These are phyloP conservation scores for Xylaria acuta DNA, from an alignment of 495 filamentous ascomycete genomes.

Conservation along the genomic window DNA sequence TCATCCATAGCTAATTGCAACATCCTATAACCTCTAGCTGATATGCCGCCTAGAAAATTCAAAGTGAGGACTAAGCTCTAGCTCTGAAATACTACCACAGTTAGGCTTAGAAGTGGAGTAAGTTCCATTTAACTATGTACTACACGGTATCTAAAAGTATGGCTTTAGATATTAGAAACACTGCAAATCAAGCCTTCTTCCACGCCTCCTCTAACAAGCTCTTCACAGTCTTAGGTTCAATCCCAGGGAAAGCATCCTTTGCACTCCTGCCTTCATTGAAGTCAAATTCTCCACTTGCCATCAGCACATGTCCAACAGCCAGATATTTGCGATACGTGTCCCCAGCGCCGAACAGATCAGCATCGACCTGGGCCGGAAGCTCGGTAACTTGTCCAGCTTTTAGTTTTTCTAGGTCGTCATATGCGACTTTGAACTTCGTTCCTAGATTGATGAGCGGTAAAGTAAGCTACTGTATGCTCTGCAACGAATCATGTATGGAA, in stretches of 20 bases:
- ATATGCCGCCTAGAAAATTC: too few species aligned
- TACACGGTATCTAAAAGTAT: neutral
- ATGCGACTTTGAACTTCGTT: slow-evolving; percentile 54
- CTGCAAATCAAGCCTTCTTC: slow-evolving; percentile 26
- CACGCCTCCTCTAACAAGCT: slow-evolving; percentile 40
- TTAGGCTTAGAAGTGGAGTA: too few species aligned
- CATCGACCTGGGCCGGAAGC: slow-evolving; percentile 42
- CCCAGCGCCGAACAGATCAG: slow-evolving; percentile 48
- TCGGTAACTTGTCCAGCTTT: slow-evolving; percentile 54
- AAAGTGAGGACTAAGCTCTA: too few species aligned
- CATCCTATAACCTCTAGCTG: too few species aligned
- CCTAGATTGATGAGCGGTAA: slow-evolving; percentile 35
- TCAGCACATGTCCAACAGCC: slow-evolving; percentile 42
- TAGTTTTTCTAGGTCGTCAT: slow-evolving; percentile 57
- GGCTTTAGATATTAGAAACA: neutral
- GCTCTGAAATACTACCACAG: too few species aligned
- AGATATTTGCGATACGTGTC: slow-evolving; percentile 38
- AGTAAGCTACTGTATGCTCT: neutral
- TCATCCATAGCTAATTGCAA: too few species aligned
- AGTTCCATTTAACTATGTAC: too few species aligned
- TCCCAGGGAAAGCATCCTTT: slow-evolving; percentile 48
- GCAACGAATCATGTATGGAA: neutral
- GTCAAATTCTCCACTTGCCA: slow-evolving; percentile 37
- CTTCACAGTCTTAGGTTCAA: slow-evolving; percentile 42
- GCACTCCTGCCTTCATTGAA: slow-evolving; percentile 36